These are phyloP conservation scores for Breviolum minutum DNA, from an alignment of 73 alveolate genomes.

Conservation along the genomic window DNA sequence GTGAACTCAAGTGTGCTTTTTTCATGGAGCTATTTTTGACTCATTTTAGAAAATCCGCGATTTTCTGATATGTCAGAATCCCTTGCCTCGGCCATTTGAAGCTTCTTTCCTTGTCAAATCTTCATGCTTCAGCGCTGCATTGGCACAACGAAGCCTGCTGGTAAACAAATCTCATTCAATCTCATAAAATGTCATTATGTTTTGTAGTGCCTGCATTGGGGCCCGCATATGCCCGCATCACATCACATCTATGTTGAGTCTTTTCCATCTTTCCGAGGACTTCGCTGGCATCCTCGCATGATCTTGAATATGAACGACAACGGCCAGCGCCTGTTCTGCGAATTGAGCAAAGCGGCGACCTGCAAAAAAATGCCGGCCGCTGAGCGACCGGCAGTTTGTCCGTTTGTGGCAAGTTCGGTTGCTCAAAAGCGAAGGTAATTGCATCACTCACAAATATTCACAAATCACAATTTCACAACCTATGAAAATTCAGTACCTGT, in stretches of 20 bases:
- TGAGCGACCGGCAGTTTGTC: not conserved
- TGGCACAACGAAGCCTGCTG: constrained; percentile 82
- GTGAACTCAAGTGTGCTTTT: no score
- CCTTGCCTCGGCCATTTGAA: not conserved
- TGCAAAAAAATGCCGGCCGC: not conserved
- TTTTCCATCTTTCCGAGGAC: not conserved
- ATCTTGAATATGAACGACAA: not conserved
- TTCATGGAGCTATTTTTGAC: no score
- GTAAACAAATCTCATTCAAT: not conserved
- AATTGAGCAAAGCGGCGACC: constrained; percentile 66
- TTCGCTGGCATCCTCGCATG: not conserved
- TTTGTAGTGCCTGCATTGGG: no score
- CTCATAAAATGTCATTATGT: no score
- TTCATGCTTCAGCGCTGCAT: constrained; percentile 82
- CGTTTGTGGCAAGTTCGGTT: no score
- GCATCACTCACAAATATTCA: no score
- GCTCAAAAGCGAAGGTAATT: no score
- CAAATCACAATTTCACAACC: no score
- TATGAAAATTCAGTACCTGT: no score
- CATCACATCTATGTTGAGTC: no score
- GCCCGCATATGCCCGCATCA: no score
- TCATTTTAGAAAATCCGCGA: not conserved
- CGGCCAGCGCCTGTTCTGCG: constrained; percentile 50
- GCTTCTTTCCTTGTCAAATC: constrained; percentile 42
- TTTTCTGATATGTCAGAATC: not conserved